A percentile compares a stretch with the other conserved stretches of the same genome.
phyloP scores from a whole-genome alignment of 2,329 filamentous ascomycete genomes.

The Aspergillus ochraceus region DNA sequence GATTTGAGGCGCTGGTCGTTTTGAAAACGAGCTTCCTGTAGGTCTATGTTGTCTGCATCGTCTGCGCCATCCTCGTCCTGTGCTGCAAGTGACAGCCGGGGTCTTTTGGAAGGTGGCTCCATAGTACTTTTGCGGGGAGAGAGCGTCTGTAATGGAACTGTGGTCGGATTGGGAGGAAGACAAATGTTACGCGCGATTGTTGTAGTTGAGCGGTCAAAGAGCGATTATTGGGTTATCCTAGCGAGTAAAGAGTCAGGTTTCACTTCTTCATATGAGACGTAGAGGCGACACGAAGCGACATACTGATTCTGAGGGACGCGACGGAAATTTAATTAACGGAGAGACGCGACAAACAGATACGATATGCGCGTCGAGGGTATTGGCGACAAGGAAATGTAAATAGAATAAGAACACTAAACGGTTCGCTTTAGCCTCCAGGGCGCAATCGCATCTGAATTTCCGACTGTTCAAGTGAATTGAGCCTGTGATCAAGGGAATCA shows the following conservation, averaged over 20 bases:
- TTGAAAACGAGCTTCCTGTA: conserved; percentile 62
- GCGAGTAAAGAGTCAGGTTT: neutral
- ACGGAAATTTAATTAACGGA: neutral
- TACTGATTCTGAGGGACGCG: neutral
- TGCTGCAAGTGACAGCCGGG: conserved; percentile 47
- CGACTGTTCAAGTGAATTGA: neutral
- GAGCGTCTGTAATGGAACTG: neutral
- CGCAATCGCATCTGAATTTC: neutral
- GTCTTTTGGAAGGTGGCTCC: conserved; percentile 55
- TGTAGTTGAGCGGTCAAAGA: neutral
- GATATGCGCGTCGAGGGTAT: neutral
- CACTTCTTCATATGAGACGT: neutral
- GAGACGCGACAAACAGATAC: neutral
- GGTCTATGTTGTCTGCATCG: conserved; percentile 47
- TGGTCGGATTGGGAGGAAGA: neutral
- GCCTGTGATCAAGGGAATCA: too few species aligned
- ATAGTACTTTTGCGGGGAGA: conserved; percentile 15
- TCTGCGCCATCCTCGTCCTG: conserved; percentile 18
- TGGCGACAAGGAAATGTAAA: neutral
- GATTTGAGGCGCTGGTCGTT: conserved; percentile 74
- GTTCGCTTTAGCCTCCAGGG: neutral
- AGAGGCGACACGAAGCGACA: neutral
- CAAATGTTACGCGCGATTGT: neutral
- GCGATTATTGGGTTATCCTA: neutral
- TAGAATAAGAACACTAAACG: neutral